Evolutionary conservation across 495 filamentous ascomycete species (phyloP).

Genomic region (Schizothecium vesticola): DNA sequence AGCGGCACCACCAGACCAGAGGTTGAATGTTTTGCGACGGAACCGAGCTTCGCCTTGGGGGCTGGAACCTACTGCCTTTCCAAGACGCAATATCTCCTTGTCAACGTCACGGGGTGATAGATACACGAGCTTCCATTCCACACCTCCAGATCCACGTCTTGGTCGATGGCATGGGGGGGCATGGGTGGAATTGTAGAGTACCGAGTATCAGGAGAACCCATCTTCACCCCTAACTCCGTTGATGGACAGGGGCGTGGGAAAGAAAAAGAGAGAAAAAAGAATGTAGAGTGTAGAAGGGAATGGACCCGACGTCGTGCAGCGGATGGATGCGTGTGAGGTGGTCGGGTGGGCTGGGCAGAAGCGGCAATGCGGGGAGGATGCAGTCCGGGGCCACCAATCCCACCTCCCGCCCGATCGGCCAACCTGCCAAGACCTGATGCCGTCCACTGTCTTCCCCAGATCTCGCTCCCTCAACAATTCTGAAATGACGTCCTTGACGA

Average conservation of each 20-base stretch:
- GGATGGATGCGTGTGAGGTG: neutral
- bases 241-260: too few species aligned
- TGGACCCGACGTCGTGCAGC: neutral
- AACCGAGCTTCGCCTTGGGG: neutral
- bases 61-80: constrained; percentile 13
- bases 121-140: neutral
- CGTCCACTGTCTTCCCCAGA: neutral
- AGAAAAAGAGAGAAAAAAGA: too few species aligned
- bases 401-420: neutral
- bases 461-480: neutral
- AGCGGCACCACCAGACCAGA: neutral
- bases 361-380: neutral
- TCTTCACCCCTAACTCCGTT: too few species aligned
- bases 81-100: too few species aligned
- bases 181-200: too few species aligned
- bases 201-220: too few species aligned
- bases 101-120: too few species aligned
- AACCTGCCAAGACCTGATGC: neutral
- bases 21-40: neutral
- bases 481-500: neutral
- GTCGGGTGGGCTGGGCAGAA: neutral
- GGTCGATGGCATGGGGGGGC: too few species aligned
- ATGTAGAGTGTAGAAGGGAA: too few species aligned
- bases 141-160: neutral
- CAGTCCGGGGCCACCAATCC: neutral